Base-by-base conservation (phyloP, 352 stramenopile genomes). In the Phytophthora chlamydospora region DNA sequence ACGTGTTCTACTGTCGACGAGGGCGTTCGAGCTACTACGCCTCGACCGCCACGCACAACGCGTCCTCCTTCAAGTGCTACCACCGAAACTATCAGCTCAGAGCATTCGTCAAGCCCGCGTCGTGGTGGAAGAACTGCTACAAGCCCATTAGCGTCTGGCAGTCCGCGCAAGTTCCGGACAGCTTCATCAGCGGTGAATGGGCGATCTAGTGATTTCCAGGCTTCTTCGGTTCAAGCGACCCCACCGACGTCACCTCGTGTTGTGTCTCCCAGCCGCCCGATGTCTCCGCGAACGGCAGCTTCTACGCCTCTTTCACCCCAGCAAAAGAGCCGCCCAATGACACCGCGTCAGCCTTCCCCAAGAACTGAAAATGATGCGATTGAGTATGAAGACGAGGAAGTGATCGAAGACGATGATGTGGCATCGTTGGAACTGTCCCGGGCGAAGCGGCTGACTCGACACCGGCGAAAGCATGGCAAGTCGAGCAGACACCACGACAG, bases 381-480 rank as follows among this genome's bases (percentile, higher is more conserved):
- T 29, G 75, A 82, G 43, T 80, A 74, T 13, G 75, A 84, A 58
- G 73, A 80, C 14, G 75, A 78, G 16, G 71, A 80, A 47, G 46
- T 71, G 13, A 24, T 83, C 7, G 71, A 75, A 24, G 63, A 68
- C 9, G 49, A 52, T n/a, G 40, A 51, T 39, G 36, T 49, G 2
- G 36, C n/a, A 29, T 68, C 52, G 29, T 34, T 44, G 42, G 56
- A 72, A 13, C 53, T 45, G 34, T 52, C 48, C 35, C 71, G 33
- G 39, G 54, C 35, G 43, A 70, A 55, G 34, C 24, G 8, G 57
- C 29, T 65, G 35, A 51, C 31, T 27, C 35, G 39, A 35, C 62
- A 46, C 55, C 64, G 35, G 35, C 67, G 51, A 43, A 71, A 71
- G 49, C 61, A 59, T 34, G 24, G 44, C 2, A 70, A 58, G 38